Conservation (phyloP, 345 rosid species). For the Syzygium oleosum region DNA sequence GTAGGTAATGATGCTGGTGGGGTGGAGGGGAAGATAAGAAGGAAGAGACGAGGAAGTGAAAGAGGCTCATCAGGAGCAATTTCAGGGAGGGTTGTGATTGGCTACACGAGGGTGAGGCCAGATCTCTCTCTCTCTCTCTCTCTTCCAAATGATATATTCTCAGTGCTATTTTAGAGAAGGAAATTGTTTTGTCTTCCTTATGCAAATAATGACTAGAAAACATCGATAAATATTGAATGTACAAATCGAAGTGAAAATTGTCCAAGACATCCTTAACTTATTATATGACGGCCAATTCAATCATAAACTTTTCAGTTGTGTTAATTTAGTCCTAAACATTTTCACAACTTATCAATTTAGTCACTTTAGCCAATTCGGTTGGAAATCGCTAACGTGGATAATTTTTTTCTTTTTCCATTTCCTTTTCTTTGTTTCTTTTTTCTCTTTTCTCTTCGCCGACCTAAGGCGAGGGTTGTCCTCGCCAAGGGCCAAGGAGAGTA, state of each 20-base stretch:
- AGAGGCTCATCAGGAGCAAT: constrained; percentile 22
- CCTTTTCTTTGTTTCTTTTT: too few relatives aligned
- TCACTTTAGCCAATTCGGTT: too few relatives aligned
- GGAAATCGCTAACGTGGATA: too few relatives aligned
- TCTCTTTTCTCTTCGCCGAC: too few relatives aligned
- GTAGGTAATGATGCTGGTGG: background rate
- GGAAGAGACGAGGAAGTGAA: background rate
- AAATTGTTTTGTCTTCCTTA: background rate
- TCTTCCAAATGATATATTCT: background rate
- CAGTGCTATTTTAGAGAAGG: background rate
- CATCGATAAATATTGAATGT: background rate
- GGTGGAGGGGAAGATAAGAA: background rate
- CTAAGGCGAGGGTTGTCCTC: too few relatives aligned
- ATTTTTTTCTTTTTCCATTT: too few relatives aligned
- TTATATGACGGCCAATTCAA: too few relatives aligned
- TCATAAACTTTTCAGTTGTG: too few relatives aligned
- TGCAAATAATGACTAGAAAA: background rate
- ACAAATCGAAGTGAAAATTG: background rate
- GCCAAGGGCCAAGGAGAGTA: too few relatives aligned
- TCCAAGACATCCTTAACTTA: too few relatives aligned
- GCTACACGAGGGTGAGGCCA: constrained; percentile 47
- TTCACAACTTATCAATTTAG: too few relatives aligned
- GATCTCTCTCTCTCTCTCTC: constrained; percentile 16
- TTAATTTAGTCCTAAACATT: too few relatives aligned
- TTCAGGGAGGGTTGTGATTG: constrained; percentile 52